phyloP scores from a whole-genome alignment of 2,329 filamentous ascomycete species.

The Xylaria sp. region DNA sequence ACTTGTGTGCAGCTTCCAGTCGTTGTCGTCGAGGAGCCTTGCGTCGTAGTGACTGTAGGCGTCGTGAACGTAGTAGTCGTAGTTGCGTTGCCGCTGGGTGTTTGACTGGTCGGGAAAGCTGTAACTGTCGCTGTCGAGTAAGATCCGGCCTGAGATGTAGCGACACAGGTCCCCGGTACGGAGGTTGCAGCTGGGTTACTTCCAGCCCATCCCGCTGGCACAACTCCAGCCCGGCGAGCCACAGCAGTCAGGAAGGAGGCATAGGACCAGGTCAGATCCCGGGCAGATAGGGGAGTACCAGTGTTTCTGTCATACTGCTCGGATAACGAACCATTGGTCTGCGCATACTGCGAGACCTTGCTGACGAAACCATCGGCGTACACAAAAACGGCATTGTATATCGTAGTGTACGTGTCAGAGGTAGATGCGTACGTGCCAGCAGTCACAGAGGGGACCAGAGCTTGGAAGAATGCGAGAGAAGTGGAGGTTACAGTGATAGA shows the following conservation, averaged over 20 bases:
- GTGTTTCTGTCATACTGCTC: constrained; percentile 72
- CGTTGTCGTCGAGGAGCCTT: constrained; percentile 31
- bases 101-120: constrained; percentile 62
- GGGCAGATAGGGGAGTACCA: constrained; percentile 69
- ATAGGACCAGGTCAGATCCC: constrained; percentile 64
- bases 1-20: constrained; percentile 53
- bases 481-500: constrained; percentile 72
- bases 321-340: constrained; percentile 69
- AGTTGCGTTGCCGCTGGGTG: constrained; percentile 51
- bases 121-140: constrained; percentile 63
- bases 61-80: constrained; percentile 43
- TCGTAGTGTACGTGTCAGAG: constrained; percentile 61
- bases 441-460: constrained; percentile 67
- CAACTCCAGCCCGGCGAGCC: constrained; percentile 64
- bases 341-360: constrained; percentile 71
- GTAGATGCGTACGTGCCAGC: constrained; percentile 70
- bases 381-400: constrained; percentile 66
- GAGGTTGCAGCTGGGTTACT: constrained; percentile 55
- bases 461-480: constrained; percentile 78
- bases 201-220: constrained; percentile 67
- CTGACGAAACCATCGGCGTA: constrained; percentile 72
- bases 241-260: constrained; percentile 69
- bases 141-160: constrained; percentile 59
- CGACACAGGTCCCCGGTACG: constrained; percentile 62
- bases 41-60: constrained; percentile 46